These are phyloP conservation scores for Cryphonectria naterciae DNA, from an alignment of 2,329 filamentous ascomycete species.

Conservation along the genomic window DNA sequence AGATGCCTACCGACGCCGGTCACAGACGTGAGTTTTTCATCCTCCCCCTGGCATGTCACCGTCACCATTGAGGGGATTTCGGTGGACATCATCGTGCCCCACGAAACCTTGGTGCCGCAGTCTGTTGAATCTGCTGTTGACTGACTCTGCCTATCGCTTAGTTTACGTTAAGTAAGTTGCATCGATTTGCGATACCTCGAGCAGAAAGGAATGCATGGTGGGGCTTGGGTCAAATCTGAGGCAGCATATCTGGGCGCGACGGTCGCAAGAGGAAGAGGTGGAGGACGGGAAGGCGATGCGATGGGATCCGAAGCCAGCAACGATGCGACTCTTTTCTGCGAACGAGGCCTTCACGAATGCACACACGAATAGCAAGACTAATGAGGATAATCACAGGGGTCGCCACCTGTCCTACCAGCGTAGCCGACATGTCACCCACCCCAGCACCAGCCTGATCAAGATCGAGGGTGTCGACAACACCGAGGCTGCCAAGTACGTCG, in stretches of 20 bases:
- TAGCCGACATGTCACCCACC: conserved; percentile 88
- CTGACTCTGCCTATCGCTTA: conserved; percentile 51
- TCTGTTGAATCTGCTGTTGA: conserved; percentile 33
- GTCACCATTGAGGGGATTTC: conserved; percentile 5
- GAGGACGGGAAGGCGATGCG: conserved; percentile 10
- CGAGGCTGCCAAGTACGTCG: conserved; percentile 79
- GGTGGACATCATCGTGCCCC: conserved; percentile 21
- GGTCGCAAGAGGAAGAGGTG: conserved; percentile 13
- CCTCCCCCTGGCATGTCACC: neutral
- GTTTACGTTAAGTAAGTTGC: conserved; percentile 88
- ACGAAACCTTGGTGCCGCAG: conserved; percentile 37
- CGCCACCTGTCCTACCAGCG: conserved; percentile 98
- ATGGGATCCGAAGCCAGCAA: conserved; percentile 20
- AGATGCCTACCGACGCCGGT: conserved; percentile 86
- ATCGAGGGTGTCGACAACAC: conserved; percentile 97
- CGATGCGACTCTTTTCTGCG: conserved; percentile 33
- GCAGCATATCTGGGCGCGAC: neutral
- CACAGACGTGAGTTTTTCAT: conserved; percentile 76
- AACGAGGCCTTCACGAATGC: conserved; percentile 12
- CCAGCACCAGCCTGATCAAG: conserved; percentile 93
- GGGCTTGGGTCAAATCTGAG: conserved; percentile 18
- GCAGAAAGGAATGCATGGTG: conserved; percentile 15
- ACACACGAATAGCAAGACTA: conserved; percentile 34
- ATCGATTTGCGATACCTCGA: conserved; percentile 17
- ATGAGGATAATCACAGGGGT: conserved; percentile 64